Conservation (phyloP, 257 asterid species). For the Solanum piurae region DNA sequence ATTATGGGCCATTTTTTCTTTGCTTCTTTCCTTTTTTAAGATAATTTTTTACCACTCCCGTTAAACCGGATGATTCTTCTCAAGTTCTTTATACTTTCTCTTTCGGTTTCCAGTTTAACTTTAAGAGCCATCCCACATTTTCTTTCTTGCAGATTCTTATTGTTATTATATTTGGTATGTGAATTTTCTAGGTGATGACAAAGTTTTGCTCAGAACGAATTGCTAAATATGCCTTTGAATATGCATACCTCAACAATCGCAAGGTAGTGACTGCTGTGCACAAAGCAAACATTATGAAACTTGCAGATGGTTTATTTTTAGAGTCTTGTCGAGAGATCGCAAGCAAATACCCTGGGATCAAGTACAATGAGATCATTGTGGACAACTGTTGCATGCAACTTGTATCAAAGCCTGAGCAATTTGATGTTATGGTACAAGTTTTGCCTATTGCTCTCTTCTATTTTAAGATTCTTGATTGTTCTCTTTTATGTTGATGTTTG, state of each 20-base stretch:
- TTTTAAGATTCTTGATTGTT: not conserved
- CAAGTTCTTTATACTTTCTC: not conserved
- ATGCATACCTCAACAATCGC: constrained; percentile 94
- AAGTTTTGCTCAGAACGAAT: constrained; percentile 95
- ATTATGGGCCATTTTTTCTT: not conserved
- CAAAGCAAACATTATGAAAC: constrained; percentile 98
- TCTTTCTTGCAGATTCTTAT: not conserved
- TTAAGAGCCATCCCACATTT: not conserved
- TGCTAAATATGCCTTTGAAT: constrained; percentile 95
- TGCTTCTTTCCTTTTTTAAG: not conserved
- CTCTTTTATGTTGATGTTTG: not conserved
- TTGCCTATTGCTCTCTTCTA: not conserved
- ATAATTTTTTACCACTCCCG: not conserved
- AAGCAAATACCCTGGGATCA: constrained; percentile 79
- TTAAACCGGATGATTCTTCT: not conserved
- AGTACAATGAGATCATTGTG: constrained; percentile 85
- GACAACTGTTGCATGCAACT: constrained; percentile 99
- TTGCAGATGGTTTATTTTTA: constrained; percentile 92
- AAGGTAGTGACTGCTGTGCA: constrained; percentile 95
- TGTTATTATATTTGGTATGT: not conserved
- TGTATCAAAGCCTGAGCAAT: constrained; percentile 98
- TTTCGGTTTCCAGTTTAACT: not conserved
- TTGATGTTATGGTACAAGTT: constrained; percentile 84
- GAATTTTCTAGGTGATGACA: constrained; percentile 67
- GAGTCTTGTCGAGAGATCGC: constrained; percentile 98